Evolutionary conservation across 352 stramenopile species (phyloP).

Genomic region (Achlya hypogyna): DNA sequence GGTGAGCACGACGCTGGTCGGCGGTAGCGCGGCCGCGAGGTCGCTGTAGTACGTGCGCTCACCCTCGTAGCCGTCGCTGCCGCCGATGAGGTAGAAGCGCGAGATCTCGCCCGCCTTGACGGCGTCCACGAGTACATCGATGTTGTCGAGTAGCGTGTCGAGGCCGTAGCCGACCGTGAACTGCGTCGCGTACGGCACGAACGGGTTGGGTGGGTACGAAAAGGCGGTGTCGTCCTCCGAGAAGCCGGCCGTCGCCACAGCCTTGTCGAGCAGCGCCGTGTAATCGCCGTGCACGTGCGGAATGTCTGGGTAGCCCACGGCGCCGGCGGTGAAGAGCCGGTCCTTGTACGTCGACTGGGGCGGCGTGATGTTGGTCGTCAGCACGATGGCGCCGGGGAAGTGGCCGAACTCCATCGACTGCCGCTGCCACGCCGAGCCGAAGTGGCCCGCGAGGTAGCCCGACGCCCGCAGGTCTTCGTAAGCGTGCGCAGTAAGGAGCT

Average conservation of each 20-base stretch:
- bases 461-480: slow-evolving; percentile 53
- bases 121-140: slow-evolving; percentile 42
- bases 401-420: slow-evolving; percentile 44
- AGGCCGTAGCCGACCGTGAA: slow-evolving; percentile 58
- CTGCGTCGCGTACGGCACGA: slow-evolving; percentile 22
- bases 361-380: slow-evolving; percentile 62
- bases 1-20: slow-evolving; percentile 50
- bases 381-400: slow-evolving; percentile 52
- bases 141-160: slow-evolving; percentile 43
- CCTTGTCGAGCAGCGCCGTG: slow-evolving; percentile 40
- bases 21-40: slow-evolving; percentile 37
- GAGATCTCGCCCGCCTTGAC: slow-evolving; percentile 41
- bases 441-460: slow-evolving; percentile 55
- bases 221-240: slow-evolving; percentile 17
- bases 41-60: slow-evolving; percentile 64
- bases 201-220: slow-evolving; percentile 10
- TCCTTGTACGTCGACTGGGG: slow-evolving; percentile 47
- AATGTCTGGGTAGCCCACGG: slow-evolving; percentile 43
- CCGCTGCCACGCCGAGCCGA: slow-evolving; percentile 35
- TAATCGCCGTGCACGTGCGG: slow-evolving; percentile 52
- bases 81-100: slow-evolving; percentile 61
- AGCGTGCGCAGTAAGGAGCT: slow-evolving; percentile 60
- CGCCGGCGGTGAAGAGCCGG: slow-evolving; percentile 47
- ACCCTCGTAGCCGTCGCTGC: slow-evolving; percentile 59
- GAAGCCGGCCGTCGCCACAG: slow-evolving; percentile 43